Conservation (phyloP, 73 alveolate genomes). For the Effrenium voratum region DNA sequence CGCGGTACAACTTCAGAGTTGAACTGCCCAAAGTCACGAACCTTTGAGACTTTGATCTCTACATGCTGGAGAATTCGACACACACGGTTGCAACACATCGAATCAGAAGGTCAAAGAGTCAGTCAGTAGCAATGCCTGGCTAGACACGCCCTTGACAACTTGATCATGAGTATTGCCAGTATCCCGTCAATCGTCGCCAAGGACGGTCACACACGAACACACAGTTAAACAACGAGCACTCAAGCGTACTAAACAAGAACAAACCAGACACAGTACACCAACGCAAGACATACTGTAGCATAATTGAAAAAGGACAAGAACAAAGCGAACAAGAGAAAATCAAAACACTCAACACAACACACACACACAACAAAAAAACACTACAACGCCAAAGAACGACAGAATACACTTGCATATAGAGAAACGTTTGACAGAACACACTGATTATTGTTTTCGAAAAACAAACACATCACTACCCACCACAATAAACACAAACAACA, state of each 20-base stretch:
- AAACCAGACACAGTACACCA: neutral
- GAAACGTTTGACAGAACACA: too few relatives aligned
- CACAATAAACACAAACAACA: neutral
- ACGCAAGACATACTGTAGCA: neutral
- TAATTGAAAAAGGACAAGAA: neutral
- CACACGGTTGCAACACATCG: too few relatives aligned
- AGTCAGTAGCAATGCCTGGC: neutral
- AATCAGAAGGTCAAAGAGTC: neutral
- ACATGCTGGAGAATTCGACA: too few relatives aligned
- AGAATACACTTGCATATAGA: neutral
- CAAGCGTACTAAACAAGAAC: neutral
- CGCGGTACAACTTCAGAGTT: too few relatives aligned
- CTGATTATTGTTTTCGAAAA: neutral
- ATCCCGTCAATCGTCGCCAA: neutral
- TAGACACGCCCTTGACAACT: too few relatives aligned
- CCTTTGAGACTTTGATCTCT: too few relatives aligned
- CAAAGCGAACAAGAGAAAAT: neutral
- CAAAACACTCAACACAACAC: neutral
- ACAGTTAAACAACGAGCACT: neutral
- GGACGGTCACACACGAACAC: too few relatives aligned
- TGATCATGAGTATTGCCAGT: neutral
- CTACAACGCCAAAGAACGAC: neutral
- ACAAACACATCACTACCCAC: neutral
- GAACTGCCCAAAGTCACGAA: too few relatives aligned
- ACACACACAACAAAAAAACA: neutral